Evolutionary conservation across 371 early-diverging fungal species (phyloP), one percentile per base, ranked within the genome.

Genomic region (Mucor piriformis): DNA sequence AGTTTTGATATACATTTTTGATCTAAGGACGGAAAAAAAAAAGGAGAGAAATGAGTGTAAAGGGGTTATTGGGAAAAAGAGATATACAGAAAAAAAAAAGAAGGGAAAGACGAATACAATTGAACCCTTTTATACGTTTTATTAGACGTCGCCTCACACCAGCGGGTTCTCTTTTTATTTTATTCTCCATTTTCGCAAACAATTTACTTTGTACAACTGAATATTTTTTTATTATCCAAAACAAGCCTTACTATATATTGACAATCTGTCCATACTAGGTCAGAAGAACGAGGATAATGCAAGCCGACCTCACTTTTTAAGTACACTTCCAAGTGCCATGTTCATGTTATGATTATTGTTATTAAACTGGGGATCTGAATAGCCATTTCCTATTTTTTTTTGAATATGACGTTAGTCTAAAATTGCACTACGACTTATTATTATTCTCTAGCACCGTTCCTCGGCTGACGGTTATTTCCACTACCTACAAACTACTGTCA

Each of bases 171-270:
- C 47, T 48, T n/a, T n/a, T 35, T 38, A 29, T 60, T 38, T 44
- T 27, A 47, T 38, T 40, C 53, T 25, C 38, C 53, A 52, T 52
- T 48, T 61, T 61, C 15, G 33, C 29, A 27, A 29, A 55, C 48
- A 61, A 61, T 61, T 61, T 61, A 61, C 38, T 43, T 61, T 61
- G 61, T 61, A 25, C 50, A 25, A 61, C 61, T 42, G 1, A n/a
- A 38, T 6, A 38, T 27, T 40, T 61, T 37, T 54, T 50, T 55
- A 29, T 55, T 55, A 43, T 29, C 43, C 43, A 55, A 32, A 23
- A 40, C 33, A 18, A 47, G 47, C 8, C 52, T 57, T 63, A 51
- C 63, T 53, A 52, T 63, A 46, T 57, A 37, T 38, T 44, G 58
- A 63, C 47, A 63, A 63, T 63, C 63, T 63, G 40, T 53, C 63